Evolutionary conservation across 805 yeast species (phyloP), one percentile per base, ranked within the genome.

Genomic region (Sungouiella thailandica): DNA sequence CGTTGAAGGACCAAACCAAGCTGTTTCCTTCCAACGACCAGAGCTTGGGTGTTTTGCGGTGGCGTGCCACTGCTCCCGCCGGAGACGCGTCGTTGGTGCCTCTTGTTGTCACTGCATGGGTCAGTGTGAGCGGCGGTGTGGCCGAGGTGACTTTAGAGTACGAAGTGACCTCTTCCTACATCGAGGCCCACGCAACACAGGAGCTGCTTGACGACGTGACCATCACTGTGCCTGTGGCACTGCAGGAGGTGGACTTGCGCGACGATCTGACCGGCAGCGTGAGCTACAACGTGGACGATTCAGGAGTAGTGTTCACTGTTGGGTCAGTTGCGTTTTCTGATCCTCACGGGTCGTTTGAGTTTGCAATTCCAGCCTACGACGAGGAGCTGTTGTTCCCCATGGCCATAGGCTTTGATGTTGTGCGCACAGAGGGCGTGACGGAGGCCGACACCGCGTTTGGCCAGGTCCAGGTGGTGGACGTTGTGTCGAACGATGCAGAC

Each of bases 11-110:
- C 56, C 66, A 77, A 34, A 53, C 72, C 29, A 85, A 86, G 53
- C 76, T 88, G 23, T 89, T 93, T 76, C 97, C 97, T 25, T 71
- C 88, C 7, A 87, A 89, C 58, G 95, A 88, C 56, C 90, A 86
- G 55, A 78, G 86, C 32, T 72, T 90, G 46, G 95, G 95, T 44
- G 95, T 90, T 19, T 74, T 93, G 50, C 82, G 96, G 70, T 90
- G 96, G 97, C 81, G 87, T 58, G 80, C 80, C 28, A 71, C 69
- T 27, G 84, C 83, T 23, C 72, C 75, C 42, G 69, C 65, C 18
- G 86, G 79, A 39, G 79, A 77, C 29, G 26, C 44, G 10, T 37
- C 52, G 12, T 37, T 46, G 25, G 52, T 52, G 33, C 97, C 97
- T 22, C 59, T 90, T 34, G 68, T 75, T 29, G 69, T 93, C 44